phyloP scores from a whole-genome alignment of 148 eudicot species.

The Camellia lanceoleosa region DNA sequence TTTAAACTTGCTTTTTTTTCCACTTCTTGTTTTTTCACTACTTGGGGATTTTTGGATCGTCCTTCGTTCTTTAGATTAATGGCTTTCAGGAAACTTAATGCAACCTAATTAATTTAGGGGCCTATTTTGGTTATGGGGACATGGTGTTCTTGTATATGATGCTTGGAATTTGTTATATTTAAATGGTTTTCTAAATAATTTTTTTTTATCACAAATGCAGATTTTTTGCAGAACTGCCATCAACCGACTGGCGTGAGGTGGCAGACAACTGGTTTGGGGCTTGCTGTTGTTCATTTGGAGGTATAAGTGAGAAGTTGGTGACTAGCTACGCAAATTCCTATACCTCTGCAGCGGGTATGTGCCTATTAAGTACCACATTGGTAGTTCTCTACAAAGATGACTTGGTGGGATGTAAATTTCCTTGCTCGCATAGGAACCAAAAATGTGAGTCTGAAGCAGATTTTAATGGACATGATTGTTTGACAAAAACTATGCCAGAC shows the following conservation, averaged over 20 bases:
- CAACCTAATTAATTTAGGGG: not conserved
- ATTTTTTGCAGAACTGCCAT: conserved; percentile 78
- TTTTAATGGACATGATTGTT: conserved; percentile 13
- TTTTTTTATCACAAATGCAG: conserved; percentile 36
- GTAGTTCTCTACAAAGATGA: conserved; percentile 66
- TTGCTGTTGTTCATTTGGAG: conserved; percentile 96
- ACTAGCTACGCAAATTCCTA: conserved; percentile 64
- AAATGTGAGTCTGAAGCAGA: conserved; percentile 22
- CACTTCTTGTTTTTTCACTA: not conserved
- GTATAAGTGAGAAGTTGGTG: conserved; percentile 82
- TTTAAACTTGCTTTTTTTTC: not conserved
- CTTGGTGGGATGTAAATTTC: conserved; percentile 39
- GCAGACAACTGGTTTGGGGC: conserved; percentile 98
- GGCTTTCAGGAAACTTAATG: not conserved
- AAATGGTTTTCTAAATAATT: not conserved
- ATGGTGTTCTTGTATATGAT: not conserved
- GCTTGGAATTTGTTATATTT: conserved; percentile 6
- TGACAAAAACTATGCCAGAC: not conserved
- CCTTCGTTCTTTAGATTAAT: not conserved
- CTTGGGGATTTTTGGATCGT: not conserved
- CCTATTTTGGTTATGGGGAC: not conserved
- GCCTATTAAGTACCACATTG: conserved; percentile 60
- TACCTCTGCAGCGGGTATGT: conserved; percentile 50
- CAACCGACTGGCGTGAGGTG: conserved; percentile 82
- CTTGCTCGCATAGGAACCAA: conserved; percentile 11